phyloP scores from a whole-genome alignment of 2,329 filamentous ascomycete genomes.

The Apiospora kogelbergensis region DNA sequence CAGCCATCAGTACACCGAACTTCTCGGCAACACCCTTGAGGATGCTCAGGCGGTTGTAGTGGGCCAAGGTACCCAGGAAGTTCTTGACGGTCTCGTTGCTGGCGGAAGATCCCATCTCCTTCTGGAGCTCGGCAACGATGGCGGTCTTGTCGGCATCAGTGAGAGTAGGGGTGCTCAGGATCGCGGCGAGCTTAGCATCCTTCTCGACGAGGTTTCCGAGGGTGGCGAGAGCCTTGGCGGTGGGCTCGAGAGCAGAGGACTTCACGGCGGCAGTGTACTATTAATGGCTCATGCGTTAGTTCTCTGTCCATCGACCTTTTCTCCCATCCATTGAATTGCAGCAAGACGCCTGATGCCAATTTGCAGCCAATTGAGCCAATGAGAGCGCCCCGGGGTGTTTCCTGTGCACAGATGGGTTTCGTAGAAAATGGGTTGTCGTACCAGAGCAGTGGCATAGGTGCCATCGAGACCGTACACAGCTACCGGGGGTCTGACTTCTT shows the following conservation, averaged over 20 bases:
- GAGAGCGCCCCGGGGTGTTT: background rate
- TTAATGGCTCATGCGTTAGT: conserved; percentile 39
- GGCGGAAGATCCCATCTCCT: conserved; percentile 66
- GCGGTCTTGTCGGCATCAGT: conserved; percentile 75
- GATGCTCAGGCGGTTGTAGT: conserved; percentile 91
- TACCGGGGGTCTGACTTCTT: conserved; percentile 79
- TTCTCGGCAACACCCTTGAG: conserved; percentile 83
- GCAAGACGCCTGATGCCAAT: background rate
- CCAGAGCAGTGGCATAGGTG: conserved; percentile 97
- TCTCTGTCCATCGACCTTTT: conserved; percentile 9
- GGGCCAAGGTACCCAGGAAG: conserved; percentile 85
- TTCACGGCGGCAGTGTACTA: conserved; percentile 97
- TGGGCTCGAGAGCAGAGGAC: conserved; percentile 79
- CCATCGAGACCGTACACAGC: conserved; percentile 94
- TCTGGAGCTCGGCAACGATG: conserved; percentile 85
- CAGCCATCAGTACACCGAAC: conserved; percentile 84
- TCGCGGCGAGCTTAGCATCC: conserved; percentile 75
- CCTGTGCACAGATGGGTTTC: background rate
- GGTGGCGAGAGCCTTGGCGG: conserved; percentile 73
- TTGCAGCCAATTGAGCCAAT: conserved; percentile 19
- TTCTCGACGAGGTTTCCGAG: conserved; percentile 74
- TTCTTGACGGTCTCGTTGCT: conserved; percentile 88
- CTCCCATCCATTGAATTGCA: background rate
- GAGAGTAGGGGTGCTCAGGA: conserved; percentile 82
- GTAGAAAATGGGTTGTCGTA: conserved; percentile 51